These are phyloP conservation scores for Kodamaea kaohsiungensis DNA, from an alignment of 805 yeast genomes.

Conservation along the genomic window DNA sequence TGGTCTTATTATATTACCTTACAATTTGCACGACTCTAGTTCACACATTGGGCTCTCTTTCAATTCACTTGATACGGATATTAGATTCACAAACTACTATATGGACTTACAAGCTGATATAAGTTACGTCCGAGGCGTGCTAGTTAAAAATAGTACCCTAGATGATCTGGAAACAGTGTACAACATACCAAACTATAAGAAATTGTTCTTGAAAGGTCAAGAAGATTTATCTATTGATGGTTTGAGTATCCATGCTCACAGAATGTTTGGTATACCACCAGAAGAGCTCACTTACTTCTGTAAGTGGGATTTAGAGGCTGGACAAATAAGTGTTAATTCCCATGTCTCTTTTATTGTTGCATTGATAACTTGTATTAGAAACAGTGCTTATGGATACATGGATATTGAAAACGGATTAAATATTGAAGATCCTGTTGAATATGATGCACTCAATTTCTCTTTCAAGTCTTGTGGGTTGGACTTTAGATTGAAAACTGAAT, in stretches of 20 bases:
- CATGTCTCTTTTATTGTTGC: constrained; percentile 46
- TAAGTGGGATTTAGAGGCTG: constrained; percentile 83
- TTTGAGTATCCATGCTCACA: constrained; percentile 73
- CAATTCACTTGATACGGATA: constrained; percentile 68
- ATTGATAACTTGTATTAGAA: constrained; percentile 41
- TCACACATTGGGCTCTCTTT: constrained; percentile 64
- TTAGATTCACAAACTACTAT: constrained; percentile 86
- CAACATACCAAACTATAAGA: constrained; percentile 24
- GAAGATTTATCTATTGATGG: constrained; percentile 56
- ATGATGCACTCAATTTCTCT: constrained; percentile 69
- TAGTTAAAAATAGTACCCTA: constrained; percentile 27
- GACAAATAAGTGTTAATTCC: constrained; percentile 55
- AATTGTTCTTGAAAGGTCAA: not conserved
- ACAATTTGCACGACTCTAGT: constrained; percentile 62
- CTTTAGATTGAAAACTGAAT: constrained; percentile 40
- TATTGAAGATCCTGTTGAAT: constrained; percentile 52
- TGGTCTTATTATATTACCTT: constrained; percentile 76
- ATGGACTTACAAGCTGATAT: constrained; percentile 86
- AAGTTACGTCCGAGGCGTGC: constrained; percentile 51
- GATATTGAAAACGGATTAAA: constrained; percentile 79
- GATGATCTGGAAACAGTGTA: constrained; percentile 17
- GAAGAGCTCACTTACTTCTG: constrained; percentile 84
- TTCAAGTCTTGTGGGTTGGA: constrained; percentile 52
- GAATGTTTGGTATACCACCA: constrained; percentile 93
- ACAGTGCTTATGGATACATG: constrained; percentile 60